phyloP scores from a whole-genome alignment of 768 basidiomycete species.

The Leccinum obscurum region DNA sequence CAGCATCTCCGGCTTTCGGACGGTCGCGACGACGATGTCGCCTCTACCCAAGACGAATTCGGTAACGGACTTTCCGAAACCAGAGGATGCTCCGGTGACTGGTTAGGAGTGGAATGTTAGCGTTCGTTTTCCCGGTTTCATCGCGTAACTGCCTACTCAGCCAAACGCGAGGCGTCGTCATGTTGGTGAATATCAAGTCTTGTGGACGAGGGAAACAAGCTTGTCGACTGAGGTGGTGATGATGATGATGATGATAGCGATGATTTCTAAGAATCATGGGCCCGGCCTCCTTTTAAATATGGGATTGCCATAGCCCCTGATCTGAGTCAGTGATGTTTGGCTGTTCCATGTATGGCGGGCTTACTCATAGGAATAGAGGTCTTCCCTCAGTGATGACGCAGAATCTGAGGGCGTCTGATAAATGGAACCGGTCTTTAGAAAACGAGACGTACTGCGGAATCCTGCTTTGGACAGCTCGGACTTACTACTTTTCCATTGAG shows the following conservation, averaged over 20 bases:
- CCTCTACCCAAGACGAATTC: constrained; percentile 35
- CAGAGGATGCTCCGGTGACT: constrained; percentile 44
- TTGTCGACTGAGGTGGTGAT: too few relatives aligned
- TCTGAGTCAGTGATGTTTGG: too few relatives aligned
- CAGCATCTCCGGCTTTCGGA: constrained; percentile 37
- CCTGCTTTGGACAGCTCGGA: background rate
- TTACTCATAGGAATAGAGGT: too few relatives aligned
- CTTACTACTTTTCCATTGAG: background rate
- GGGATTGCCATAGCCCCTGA: too few relatives aligned
- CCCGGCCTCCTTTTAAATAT: too few relatives aligned
- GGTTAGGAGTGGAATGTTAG: background rate
- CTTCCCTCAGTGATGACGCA: too few relatives aligned
- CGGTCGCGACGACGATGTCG: constrained; percentile 42
- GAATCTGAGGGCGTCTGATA: background rate
- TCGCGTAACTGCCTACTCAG: background rate
- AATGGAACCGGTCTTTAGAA: too few relatives aligned
- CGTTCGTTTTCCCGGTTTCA: background rate
- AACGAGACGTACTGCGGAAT: background rate
- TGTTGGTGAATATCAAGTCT: background rate
- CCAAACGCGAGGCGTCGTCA: constrained; percentile 13
- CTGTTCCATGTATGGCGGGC: too few relatives aligned
- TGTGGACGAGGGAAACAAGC: too few relatives aligned
- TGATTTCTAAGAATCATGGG: too few relatives aligned
- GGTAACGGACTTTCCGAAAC: constrained; percentile 37
- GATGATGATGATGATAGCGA: too few relatives aligned